Conservation (phyloP, 176 grass and related monocot species). For the Cocos nucifera region DNA sequence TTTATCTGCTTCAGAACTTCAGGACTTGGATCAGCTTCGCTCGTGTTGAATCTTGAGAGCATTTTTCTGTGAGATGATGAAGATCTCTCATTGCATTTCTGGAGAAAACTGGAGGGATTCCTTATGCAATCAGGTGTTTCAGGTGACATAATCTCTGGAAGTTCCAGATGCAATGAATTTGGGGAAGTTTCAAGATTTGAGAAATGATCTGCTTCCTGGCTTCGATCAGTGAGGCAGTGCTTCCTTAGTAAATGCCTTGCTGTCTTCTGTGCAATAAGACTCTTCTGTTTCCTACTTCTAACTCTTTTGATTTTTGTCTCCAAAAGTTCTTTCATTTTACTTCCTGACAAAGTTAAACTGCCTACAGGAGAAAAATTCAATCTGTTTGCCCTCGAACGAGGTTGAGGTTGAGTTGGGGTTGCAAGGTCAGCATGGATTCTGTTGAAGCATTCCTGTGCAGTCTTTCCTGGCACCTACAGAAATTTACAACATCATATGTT, state of each 20-base stretch:
- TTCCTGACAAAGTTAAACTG: conserved; percentile 42
- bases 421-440: conserved; percentile 56
- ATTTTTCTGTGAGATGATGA: conserved; percentile 24
- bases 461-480: conserved; percentile 69
- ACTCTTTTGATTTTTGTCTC: conserved; percentile 22
- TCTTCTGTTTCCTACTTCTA: conserved; percentile 46
- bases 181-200: conserved; percentile 73
- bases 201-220: conserved; percentile 65
- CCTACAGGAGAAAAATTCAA: conserved; percentile 42
- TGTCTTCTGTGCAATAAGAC: conserved; percentile 45
- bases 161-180: conserved; percentile 19
- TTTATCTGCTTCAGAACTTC: conserved; percentile 66
- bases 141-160: conserved; percentile 35
- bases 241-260: conserved; percentile 68
- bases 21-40: conserved; percentile 31
- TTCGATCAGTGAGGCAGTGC: conserved; percentile 41
- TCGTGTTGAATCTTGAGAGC: conserved; percentile 28
- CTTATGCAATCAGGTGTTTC: conserved; percentile 27
- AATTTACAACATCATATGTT: conserved; percentile 7
- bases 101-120: background rate
- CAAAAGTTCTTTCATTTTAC: conserved; percentile 29
- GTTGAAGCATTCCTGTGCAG: conserved; percentile 70
- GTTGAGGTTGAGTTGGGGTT: conserved; percentile 54
- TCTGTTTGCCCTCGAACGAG: conserved; percentile 47
- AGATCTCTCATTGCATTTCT: conserved; percentile 28